Conservation (phyloP, 805 yeast species). For the Blastobotrys chiropterorum region DNA sequence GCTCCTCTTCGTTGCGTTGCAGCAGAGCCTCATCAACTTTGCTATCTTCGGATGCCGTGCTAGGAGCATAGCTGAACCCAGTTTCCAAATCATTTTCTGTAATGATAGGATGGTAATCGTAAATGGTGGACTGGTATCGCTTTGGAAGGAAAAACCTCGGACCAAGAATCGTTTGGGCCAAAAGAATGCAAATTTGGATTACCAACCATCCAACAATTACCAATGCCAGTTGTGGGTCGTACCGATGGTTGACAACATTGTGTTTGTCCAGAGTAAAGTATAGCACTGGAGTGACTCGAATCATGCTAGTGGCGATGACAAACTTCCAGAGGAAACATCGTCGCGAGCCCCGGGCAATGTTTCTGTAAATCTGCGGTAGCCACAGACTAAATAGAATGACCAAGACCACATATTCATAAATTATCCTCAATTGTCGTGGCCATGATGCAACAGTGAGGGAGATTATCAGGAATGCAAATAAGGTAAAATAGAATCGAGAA, state of each 20-base stretch:
- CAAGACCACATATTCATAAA: conserved; percentile 52
- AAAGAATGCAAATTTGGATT: conserved; percentile 52
- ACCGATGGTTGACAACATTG: conserved; percentile 69
- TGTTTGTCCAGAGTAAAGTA: conserved; percentile 48
- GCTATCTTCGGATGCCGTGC: background rate
- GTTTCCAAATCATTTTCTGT: conserved; percentile 54
- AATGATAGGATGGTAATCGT: conserved; percentile 72
- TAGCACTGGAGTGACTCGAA: conserved; percentile 57
- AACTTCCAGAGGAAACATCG: conserved; percentile 69
- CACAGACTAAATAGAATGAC: conserved; percentile 63
- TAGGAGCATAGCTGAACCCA: conserved; percentile 29
- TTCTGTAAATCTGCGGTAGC: conserved; percentile 84
- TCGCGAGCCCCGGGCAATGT: conserved; percentile 61
- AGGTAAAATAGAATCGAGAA: conserved; percentile 47
- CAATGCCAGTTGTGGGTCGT: conserved; percentile 45
- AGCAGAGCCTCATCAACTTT: conserved; percentile 1
- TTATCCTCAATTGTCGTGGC: conserved; percentile 50
- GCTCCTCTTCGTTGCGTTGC: conserved; percentile 13
- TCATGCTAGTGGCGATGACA: conserved; percentile 57
- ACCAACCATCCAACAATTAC: conserved; percentile 49
- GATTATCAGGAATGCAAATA: conserved; percentile 51
- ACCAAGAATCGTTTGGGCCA: conserved; percentile 62
- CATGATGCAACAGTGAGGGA: conserved; percentile 53
- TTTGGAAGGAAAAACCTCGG: conserved; percentile 81
- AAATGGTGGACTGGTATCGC: conserved; percentile 68